These are phyloP conservation scores for rapeseed (Brassica napus) DNA, from an alignment of 345 rosid genomes.

Conservation along the genomic window DNA sequence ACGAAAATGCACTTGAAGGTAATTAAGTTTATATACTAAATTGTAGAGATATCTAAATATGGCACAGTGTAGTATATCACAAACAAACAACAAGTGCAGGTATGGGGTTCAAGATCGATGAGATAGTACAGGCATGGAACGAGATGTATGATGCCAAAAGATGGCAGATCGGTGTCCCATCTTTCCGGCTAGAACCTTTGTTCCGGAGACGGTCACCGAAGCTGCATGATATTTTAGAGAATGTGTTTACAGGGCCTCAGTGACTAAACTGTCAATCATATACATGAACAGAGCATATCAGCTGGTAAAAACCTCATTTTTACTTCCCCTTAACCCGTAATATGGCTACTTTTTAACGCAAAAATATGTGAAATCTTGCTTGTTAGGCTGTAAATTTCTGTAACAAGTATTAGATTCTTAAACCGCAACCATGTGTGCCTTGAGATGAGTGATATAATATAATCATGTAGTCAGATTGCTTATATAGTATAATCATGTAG, in stretches of 20 bases:
- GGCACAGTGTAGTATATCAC: not conserved
- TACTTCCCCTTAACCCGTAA: not conserved
- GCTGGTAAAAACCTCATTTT: constrained; percentile 17
- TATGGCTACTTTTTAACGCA: too few relatives aligned
- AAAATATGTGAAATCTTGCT: constrained; percentile 25
- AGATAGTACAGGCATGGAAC: constrained; percentile 97
- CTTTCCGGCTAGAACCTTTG: constrained; percentile 92
- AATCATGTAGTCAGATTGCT: not conserved
- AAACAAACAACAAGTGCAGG: constrained; percentile 40
- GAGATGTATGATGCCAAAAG: constrained; percentile 97
- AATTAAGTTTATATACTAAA: constrained; percentile 30
- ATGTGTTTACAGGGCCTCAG: constrained; percentile 39
- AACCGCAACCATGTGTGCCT: constrained; percentile 53
- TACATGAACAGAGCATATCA: constrained; percentile 8
- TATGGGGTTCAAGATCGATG: constrained; percentile 91
- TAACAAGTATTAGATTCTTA: not conserved
- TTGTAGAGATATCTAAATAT: not conserved
- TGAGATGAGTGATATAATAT: constrained; percentile 51
- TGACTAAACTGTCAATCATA: constrained; percentile 1
- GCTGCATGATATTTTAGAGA: constrained; percentile 76
- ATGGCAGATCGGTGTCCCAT: constrained; percentile 95
- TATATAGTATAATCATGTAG: not conserved
- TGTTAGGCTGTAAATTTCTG: not conserved
- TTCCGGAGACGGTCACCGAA: constrained; percentile 82
- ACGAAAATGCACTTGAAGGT: constrained; percentile 85